Evolutionary conservation across 345 rosid genomes (phyloP).

Genomic region (Excoecaria agallocha): DNA sequence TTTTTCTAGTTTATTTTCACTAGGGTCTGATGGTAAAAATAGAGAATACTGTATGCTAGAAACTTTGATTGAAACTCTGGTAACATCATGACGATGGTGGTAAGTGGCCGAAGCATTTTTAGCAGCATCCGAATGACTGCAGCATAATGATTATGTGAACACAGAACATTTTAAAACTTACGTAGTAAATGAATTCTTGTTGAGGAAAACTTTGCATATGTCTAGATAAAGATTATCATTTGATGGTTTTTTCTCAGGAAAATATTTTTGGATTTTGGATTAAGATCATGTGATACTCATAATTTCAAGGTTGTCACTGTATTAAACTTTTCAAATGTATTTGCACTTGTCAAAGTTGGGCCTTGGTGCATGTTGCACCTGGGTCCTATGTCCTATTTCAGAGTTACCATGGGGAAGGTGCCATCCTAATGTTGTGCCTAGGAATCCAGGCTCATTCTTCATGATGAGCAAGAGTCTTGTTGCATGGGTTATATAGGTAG

Average conservation of each 20-base stretch:
- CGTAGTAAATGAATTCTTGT: neutral
- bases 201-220: neutral
- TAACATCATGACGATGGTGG: neutral
- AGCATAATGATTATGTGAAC: neutral
- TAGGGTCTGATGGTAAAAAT: neutral
- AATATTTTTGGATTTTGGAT: neutral
- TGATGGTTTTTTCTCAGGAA: neutral
- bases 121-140: neutral
- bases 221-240: neutral
- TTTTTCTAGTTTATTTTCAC: too few species aligned
- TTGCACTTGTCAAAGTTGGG: neutral
- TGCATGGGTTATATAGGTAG: too few species aligned
- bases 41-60: neutral
- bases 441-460: neutral
- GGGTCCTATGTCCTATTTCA: neutral
- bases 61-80: neutral
- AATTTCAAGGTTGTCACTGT: neutral
- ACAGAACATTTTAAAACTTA: neutral
- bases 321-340: neutral
- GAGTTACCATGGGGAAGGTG: neutral
- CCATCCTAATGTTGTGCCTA: neutral
- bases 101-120: neutral
- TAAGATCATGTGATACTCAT: neutral
- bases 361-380: neutral
- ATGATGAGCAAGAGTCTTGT: neutral